These are phyloP conservation scores for Aspergillus awamori DNA, from an alignment of 2,329 filamentous ascomycete species.

Conservation along the genomic window DNA sequence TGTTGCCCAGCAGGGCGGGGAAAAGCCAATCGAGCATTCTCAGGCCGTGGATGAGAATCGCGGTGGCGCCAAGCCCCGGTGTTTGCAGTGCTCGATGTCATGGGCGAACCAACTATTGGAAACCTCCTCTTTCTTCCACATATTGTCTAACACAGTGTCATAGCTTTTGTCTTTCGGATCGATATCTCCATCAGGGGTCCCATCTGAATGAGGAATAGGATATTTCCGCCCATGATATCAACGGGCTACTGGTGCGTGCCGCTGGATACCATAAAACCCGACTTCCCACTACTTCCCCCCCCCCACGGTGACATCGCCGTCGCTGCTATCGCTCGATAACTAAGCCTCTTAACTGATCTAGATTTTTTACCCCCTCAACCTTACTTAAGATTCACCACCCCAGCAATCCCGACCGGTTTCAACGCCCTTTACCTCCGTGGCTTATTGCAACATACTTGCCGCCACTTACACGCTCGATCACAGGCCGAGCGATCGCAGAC, in stretches of 20 bases:
- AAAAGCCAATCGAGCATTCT: not conserved
- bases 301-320: slow-evolving; percentile 25
- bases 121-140: not conserved
- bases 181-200: not conserved
- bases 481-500: not conserved
- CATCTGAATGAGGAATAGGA: not conserved
- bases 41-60: slow-evolving; percentile 7
- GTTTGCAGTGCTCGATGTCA: slow-evolving; percentile 13
- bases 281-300: slow-evolving; percentile 7
- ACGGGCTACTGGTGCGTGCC: not conserved
- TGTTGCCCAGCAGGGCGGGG: not conserved
- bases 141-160: not conserved
- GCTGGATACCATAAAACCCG: not conserved
- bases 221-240: not conserved
- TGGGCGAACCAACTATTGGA: not conserved
- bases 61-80: slow-evolving; percentile 16
- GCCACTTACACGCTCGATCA: not conserved
- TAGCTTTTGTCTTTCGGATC: not conserved
- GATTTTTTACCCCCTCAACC: slow-evolving; percentile 7
- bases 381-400: not conserved
- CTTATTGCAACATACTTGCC: not conserved
- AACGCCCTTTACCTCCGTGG: not conserved
- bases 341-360: slow-evolving; percentile 15
- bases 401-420: not conserved
- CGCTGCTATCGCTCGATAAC: slow-evolving; percentile 15